Evolutionary conservation across 2,329 filamentous ascomycete genomes (phyloP).

Genomic region (Colletotrichum simmondsii): DNA sequence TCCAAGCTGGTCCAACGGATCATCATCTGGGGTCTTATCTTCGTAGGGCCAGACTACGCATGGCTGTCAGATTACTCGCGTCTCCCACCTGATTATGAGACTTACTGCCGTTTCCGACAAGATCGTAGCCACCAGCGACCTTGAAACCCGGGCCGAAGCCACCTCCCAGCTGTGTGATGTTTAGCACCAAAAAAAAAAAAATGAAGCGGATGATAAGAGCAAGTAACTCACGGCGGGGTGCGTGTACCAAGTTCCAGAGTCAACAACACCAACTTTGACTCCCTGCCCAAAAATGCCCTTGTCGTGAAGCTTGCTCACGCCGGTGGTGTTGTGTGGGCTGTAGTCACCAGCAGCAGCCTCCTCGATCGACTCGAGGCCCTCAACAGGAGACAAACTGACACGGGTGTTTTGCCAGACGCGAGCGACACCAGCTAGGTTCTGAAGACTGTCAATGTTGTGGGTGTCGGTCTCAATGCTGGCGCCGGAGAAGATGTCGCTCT

Average conservation of each 20-base stretch:
- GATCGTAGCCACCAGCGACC: slow-evolving; percentile 55
- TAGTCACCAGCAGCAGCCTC: slow-evolving; percentile 42
- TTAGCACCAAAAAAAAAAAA: no score
- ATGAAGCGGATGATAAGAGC: background rate
- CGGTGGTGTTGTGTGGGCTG: slow-evolving; percentile 49
- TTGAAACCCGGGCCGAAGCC: slow-evolving; percentile 58
- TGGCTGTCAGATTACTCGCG: slow-evolving; percentile 21
- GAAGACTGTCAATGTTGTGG: slow-evolving; percentile 47
- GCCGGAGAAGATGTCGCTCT: slow-evolving; percentile 46
- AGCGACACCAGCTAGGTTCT: slow-evolving; percentile 44
- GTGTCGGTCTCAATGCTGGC: slow-evolving; percentile 45
- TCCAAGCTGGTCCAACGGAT: slow-evolving; percentile 41
- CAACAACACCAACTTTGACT: slow-evolving; percentile 50
- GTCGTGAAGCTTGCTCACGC: slow-evolving; percentile 50
- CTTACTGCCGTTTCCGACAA: slow-evolving; percentile 50
- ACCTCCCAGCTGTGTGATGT: slow-evolving; percentile 48
- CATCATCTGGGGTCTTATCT: slow-evolving; percentile 35
- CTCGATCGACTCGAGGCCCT: background rate
- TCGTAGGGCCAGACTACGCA: slow-evolving; percentile 24
- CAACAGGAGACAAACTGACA: slow-evolving; percentile 11
- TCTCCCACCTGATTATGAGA: slow-evolving; percentile 35
- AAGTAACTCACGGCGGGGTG: slow-evolving; percentile 46
- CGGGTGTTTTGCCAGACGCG: slow-evolving; percentile 47
- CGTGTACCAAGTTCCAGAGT: slow-evolving; percentile 52
- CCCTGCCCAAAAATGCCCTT: slow-evolving; percentile 49